A percentile compares a stretch with the other conserved stretches of the same genome.
Evolutionary conservation across 495 filamentous ascomycete genomes (phyloP).

Genomic region (Cetradonia linearis): DNA sequence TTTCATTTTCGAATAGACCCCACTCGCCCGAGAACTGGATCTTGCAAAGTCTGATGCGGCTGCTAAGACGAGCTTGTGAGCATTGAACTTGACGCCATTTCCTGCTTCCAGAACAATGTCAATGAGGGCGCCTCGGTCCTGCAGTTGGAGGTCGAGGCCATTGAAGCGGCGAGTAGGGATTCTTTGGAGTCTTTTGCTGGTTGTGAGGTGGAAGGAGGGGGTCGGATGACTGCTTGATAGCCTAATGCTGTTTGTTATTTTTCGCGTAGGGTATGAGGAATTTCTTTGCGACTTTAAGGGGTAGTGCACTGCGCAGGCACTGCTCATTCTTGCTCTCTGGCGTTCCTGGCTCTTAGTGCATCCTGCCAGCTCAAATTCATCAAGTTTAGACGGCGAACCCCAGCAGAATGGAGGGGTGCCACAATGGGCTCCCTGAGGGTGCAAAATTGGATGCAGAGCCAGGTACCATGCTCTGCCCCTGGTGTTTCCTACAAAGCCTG

Average conservation of each 20-base stretch:
- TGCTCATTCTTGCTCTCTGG: background rate
- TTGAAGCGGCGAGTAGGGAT: conserved; percentile 1
- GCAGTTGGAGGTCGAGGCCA: conserved; percentile 17
- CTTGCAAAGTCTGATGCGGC: conserved; percentile 24
- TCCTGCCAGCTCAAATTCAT: conserved; percentile 2
- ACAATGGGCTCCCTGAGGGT: background rate
- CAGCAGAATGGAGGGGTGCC: background rate
- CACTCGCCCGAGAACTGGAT: conserved; percentile 21
- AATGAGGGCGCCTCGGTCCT: conserved; percentile 18
- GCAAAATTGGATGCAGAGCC: background rate
- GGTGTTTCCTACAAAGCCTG: background rate
- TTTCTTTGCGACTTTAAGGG: conserved; percentile 19
- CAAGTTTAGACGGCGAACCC: conserved; percentile 4
- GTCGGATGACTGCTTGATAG: conserved; percentile 24
- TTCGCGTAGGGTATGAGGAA: conserved; percentile 27
- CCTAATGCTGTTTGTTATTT: conserved; percentile 23
- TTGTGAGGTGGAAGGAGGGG: conserved; percentile 16
- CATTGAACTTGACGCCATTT: conserved; percentile 17
- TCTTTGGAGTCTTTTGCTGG: no score
- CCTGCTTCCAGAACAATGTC: conserved; percentile 25
- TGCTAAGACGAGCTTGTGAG: conserved; percentile 26
- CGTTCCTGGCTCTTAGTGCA: background rate
- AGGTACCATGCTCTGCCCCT: background rate
- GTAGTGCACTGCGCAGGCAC: no score
- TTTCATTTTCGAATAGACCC: no score